Base-by-base conservation (phyloP, 2,329 filamentous ascomycete genomes). In the Xylaria sp. region DNA sequence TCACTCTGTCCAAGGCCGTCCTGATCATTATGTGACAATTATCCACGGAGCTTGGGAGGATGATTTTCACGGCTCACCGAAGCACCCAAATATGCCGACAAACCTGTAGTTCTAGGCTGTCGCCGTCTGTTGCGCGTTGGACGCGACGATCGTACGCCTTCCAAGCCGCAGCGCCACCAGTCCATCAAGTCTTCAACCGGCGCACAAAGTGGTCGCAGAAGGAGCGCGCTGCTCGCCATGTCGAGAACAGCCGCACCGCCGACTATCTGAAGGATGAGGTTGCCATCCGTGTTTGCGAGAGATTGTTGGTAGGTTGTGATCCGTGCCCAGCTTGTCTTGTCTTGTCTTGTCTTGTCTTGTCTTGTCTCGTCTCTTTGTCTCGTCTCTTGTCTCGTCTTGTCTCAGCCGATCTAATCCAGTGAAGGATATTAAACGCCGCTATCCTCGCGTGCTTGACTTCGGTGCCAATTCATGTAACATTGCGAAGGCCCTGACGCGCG, bases 381-480 rank as follows among this genome's bases (percentile, higher is more conserved):
- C 12, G 34, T 12, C 34, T 55, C 41, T 12, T 32, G 92, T 8
- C 61, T 57, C 18, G 41, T 23, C 43, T 20, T 36, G 18, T 20
- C 28, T 36, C 13, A 23, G 39, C 7, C n/a, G 10, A 57, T 59
- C 57, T 67, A 68, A 71, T 32, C 10, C 23, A 5, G 10, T 15
- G 25, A 60, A 76, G 73, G 94, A 98, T 78, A 97, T 99, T 83
- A 97, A 97, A 75, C 92, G 96, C 36, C 85, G 89, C 65, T 97
- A 97, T 75, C 88, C 91, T 52, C 86, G 89, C 72, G 93, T 94
- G 28, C 91, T 99, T 68, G 96, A 99, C 80, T 89, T 97, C 36
- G 96, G 96, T 70, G 95, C 96, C 70, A 97, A 98, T 79, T 93
- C 95, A 69, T 97, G 95, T 86, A 97, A 97, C 80, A 90, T 99